phyloP scores from a whole-genome alignment of 2,329 filamentous ascomycete species.

The Zymoseptoria tritici region DNA sequence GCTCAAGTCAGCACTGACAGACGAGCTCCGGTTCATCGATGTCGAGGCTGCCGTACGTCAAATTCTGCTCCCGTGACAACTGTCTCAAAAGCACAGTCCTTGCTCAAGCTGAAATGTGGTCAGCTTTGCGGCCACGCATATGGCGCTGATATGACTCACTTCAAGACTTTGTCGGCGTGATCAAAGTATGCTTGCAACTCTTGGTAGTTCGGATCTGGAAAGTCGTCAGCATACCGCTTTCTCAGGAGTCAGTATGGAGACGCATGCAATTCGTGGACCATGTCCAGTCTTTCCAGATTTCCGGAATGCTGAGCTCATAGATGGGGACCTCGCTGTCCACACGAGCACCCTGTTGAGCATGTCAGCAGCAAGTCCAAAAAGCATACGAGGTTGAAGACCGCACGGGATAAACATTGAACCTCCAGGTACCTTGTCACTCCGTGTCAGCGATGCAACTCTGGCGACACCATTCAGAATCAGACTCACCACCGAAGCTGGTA shows the following conservation, averaged over 20 bases:
- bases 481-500: conserved; percentile 31
- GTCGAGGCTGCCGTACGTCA: conserved; percentile 46
- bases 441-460: too few species aligned
- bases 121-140: conserved; percentile 18
- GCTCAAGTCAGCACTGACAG: conserved; percentile 44
- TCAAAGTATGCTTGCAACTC: conserved; percentile 53
- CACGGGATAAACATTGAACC: conserved; percentile 42
- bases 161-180: conserved; percentile 50
- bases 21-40: conserved; percentile 39
- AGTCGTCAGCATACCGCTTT: not conserved
- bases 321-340: conserved; percentile 42
- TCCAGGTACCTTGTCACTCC: conserved; percentile 33
- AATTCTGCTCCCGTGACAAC: conserved; percentile 49
- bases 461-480: conserved; percentile 10
- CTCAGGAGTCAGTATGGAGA: too few species aligned
- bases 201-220: conserved; percentile 19
- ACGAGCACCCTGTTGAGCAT: conserved; percentile 33
- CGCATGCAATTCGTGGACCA: conserved; percentile 32
- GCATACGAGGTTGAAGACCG: conserved; percentile 7
- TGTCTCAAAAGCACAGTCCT: conserved; percentile 45
- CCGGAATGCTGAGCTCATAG: conserved; percentile 42
- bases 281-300: conserved; percentile 47
- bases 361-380: conserved; percentile 7
- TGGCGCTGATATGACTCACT: conserved; percentile 10
- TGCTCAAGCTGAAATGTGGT: conserved; percentile 30